phyloP scores from a whole-genome alignment of 129 eudicot species.

The Chrysanthemum lavandulifolium region DNA sequence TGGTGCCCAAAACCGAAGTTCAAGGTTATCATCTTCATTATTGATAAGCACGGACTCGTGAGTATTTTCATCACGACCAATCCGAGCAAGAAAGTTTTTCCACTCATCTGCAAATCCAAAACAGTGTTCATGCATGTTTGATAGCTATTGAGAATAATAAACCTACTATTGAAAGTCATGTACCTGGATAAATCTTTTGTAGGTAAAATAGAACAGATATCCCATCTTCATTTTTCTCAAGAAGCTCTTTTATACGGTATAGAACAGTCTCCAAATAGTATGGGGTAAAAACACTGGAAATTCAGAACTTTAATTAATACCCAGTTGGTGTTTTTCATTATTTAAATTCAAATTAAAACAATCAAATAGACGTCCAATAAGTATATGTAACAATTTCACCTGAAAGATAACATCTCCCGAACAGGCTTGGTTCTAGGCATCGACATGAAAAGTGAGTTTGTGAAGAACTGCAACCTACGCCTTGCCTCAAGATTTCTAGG shows the following conservation, averaged over 20 bases:
- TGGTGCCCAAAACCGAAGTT: constrained; percentile 94
- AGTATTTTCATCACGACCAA: constrained; percentile 83
- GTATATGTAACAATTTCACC: constrained; percentile 32
- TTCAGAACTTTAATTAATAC: constrained; percentile 19
- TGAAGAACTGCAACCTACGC: constrained; percentile 86
- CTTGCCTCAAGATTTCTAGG: constrained; percentile 91
- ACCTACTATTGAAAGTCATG: constrained; percentile 19
- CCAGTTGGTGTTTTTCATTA: neutral
- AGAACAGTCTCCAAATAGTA: constrained; percentile 95
- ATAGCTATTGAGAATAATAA: neutral
- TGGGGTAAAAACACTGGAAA: constrained; percentile 95
- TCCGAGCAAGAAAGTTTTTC: constrained; percentile 92
- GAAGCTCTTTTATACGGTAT: constrained; percentile 82
- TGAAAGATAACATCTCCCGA: constrained; percentile 87
- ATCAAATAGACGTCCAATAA: neutral
- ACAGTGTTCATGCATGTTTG: neutral
- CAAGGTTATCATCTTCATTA: constrained; percentile 71
- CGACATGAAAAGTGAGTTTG: constrained; percentile 92
- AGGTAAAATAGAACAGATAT: constrained; percentile 88
- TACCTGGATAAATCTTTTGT: constrained; percentile 98
- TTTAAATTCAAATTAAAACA: neutral
- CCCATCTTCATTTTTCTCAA: constrained; percentile 90
- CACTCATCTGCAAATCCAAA: constrained; percentile 75
- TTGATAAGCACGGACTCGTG: constrained; percentile 75
- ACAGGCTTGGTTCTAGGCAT: constrained; percentile 77